These are phyloP conservation scores for Rhytidhysteron rufulum DNA, from an alignment of 2,329 filamentous ascomycete species.

Conservation along the genomic window DNA sequence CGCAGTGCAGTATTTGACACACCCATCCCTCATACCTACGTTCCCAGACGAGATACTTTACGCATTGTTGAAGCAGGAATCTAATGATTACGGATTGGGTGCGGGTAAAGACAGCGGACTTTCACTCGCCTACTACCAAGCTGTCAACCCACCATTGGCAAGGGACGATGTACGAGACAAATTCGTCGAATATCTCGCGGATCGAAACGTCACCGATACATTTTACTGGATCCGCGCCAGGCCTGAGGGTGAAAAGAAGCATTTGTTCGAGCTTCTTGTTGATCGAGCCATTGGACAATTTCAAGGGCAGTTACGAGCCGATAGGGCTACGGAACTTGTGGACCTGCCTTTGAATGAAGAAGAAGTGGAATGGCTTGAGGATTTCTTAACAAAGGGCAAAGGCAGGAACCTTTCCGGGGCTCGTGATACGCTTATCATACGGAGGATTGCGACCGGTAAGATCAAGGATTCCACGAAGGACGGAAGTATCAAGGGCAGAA, in stretches of 20 bases:
- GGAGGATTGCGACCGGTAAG: conserved; percentile 65
- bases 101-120: conserved; percentile 55
- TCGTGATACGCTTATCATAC: conserved; percentile 71
- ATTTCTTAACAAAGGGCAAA: conserved; percentile 61
- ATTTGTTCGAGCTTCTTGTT: conserved; percentile 66
- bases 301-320: conserved; percentile 38
- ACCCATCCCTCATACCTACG: conserved; percentile 74
- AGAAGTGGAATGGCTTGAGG: conserved; percentile 73
- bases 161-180: conserved; percentile 58
- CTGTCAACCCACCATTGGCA: conserved; percentile 69
- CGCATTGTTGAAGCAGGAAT: conserved; percentile 60
- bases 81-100: conserved; percentile 15
- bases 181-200: conserved; percentile 66
- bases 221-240: conserved; percentile 69
- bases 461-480: conserved; percentile 43
- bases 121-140: conserved; percentile 74
- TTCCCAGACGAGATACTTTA: conserved; percentile 80
- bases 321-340: conserved; percentile 64
- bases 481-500: conserved; percentile 35
- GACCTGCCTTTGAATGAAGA: conserved; percentile 66
- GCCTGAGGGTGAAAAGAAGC: conserved; percentile 57
- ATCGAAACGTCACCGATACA: conserved; percentile 66
- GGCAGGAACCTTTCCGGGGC: conserved; percentile 63
- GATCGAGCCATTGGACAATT: conserved; percentile 21
- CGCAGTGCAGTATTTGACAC: conserved; percentile 71